Evolutionary conservation across 2,329 filamentous ascomycete genomes (phyloP), one percentile per base, ranked within the genome.

Genomic region (Microdochium nivale): DNA sequence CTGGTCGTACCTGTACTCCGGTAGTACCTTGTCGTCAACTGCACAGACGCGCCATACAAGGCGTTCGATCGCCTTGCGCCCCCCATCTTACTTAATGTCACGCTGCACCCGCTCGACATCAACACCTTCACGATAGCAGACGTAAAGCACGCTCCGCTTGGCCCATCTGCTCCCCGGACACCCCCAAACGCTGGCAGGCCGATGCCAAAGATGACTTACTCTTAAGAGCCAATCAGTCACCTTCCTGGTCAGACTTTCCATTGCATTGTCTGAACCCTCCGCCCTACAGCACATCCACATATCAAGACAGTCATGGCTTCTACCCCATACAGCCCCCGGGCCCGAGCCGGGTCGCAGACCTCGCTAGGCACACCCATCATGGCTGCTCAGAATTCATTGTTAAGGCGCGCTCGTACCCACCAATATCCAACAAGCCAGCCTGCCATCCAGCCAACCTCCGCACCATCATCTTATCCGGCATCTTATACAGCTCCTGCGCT

Each of bases 401-500:
- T 68, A 51, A 68, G 71, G 58, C 70, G 70, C 53, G 62, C 69
- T 52, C 72, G 74, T 62, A 75, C 75, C 48, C 67, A 68, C 58
- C 69, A 71, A 54, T 51, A 69, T 66, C 55, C 64, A 76, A 48
- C 62, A 65, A 47, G 57, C 67, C 47, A 70, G 69, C 53, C 59
- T 65, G 27, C 65, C 65, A 48, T 59, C 71, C 54, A 44, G 21
- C 40, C 40, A 21, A 61, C 63, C 48, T 69, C 70, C 30, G 62
- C 76, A 40, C 76, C 79, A 32, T 64, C 70, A 37, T 82, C 79
- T 33, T 74, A 79, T 54, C 70, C 79, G 58, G 81, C 78, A 68
- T 70, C 73, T 51, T 81, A 79, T 19, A 79, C 80, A 25, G 69
- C 76, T 52, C 73, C 79, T 43, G 79, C 80, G 51, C 78, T 71